phyloP scores from a whole-genome alignment of 371 early-diverging fungal species.

The Umbelopsis sp. region DNA sequence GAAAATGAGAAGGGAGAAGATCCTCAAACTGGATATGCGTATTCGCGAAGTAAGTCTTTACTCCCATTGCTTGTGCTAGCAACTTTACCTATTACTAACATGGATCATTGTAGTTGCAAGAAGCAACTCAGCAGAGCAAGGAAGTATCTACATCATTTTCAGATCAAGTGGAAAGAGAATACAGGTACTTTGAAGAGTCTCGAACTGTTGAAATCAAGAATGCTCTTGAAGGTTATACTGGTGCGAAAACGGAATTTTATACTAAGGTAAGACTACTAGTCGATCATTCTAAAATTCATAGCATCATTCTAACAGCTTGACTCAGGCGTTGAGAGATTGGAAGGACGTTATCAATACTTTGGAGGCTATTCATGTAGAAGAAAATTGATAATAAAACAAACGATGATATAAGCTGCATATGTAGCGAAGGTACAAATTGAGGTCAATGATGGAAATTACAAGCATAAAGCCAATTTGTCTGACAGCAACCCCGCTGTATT shows the following conservation, averaged over 20 bases:
- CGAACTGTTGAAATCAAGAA: conserved; percentile 85
- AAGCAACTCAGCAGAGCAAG: conserved; percentile 76
- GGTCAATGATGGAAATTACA: too few species aligned
- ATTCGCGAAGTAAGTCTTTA: conserved; percentile 68
- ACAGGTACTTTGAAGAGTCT: conserved; percentile 72
- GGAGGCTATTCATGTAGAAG: conserved; percentile 12
- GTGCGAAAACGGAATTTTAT: conserved; percentile 80
- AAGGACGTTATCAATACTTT: conserved; percentile 13
- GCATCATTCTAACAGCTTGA: background rate
- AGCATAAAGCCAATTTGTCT: too few species aligned
- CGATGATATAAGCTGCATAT: too few species aligned
- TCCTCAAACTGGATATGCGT: conserved; percentile 72
- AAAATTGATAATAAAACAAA: background rate
- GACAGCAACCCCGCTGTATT: too few species aligned
- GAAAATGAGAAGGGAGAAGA: conserved; percentile 75
- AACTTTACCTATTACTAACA: background rate
- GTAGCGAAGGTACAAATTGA: too few species aligned
- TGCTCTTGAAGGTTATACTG: conserved; percentile 69
- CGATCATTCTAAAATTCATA: background rate
- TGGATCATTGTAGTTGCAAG: conserved; percentile 63
- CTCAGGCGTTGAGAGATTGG: background rate
- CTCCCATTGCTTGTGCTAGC: background rate
- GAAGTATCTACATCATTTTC: conserved; percentile 77
- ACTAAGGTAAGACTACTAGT: conserved; percentile 56
- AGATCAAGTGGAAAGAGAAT: conserved; percentile 80